These are phyloP conservation scores for Cinnamomum chago DNA, from an alignment of 164 flowering plant species.

Conservation along the genomic window DNA sequence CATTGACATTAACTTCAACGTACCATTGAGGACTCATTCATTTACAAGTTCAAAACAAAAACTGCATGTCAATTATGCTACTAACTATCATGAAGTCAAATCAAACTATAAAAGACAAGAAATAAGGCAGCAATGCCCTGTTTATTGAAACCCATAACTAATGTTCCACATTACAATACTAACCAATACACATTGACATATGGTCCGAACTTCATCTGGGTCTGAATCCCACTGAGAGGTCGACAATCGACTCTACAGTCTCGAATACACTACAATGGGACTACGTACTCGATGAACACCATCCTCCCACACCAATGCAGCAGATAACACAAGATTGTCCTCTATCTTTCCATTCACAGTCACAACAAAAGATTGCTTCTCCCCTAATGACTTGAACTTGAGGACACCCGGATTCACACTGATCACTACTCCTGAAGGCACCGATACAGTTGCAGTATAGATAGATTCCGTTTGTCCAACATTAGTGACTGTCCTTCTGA, in stretches of 20 bases:
- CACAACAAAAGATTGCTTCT: slow-evolving; percentile 35
- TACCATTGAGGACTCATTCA: too few species aligned
- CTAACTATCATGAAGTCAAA: too few species aligned
- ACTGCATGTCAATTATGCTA: too few species aligned
- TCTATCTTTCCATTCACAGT: slow-evolving; percentile 29
- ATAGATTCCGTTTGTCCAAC: slow-evolving; percentile 35
- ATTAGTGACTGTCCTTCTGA: slow-evolving; percentile 40
- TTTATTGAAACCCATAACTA: too few species aligned
- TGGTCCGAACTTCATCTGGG: too few species aligned
- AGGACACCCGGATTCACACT: slow-evolving; percentile 28
- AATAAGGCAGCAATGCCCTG: too few species aligned
- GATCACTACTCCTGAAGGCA: slow-evolving; percentile 5
- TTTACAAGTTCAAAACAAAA: too few species aligned
- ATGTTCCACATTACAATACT: too few species aligned
- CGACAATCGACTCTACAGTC: background rate
- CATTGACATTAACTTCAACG: too few species aligned
- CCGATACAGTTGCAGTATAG: slow-evolving; percentile 20
- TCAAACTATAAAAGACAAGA: too few species aligned
- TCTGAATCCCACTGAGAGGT: too few species aligned
- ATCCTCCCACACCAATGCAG: slow-evolving; percentile 52
- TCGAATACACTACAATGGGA: slow-evolving; percentile 43
- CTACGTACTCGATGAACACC: slow-evolving; percentile 46
- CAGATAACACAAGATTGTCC: slow-evolving; percentile 18
- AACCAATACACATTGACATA: too few species aligned
- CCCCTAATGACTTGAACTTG: slow-evolving; percentile 28